Base-by-base conservation (phyloP, 176 grass and related monocot genomes). In the Bolboschoenus planiculmis region DNA sequence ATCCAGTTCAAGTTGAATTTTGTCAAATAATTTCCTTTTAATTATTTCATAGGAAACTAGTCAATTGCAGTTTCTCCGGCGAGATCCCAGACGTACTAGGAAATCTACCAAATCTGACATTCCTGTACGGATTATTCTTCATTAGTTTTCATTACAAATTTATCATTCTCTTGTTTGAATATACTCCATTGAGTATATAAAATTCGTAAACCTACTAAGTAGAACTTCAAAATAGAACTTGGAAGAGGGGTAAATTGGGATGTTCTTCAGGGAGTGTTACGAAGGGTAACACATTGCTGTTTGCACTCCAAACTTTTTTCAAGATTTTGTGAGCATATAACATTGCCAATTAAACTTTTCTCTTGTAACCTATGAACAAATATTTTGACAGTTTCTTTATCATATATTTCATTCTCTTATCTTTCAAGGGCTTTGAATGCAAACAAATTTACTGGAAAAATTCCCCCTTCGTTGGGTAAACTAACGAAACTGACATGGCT, bases 21-120 rank as follows among this genome's bases (percentile, higher is more conserved):
- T 87, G 29, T 5, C 33, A 83, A 90, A 39, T 84, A 71, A 31
- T 86, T 11, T 67, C 57, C 42, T 29, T 75, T 59, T 29, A 20
- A 77, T 26, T 18, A 74, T 83, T 72, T 14, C 81, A 67, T 20
- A 94, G 92, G 76, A 89, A 11, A 56, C 44, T 97, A 60, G 39
- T 91, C 42, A 42, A 75, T 46, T 97, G 92, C 78, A 86, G 85
- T 68, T 92, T 97, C 80, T 90, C 3, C 0, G 94, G 94, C 50
- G 33, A 10, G 65, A 61, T 97, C 83, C 94, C 94, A 1, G 75
- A 66, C 10, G 94, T 90, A 85, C 62, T 97, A 83, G 94, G 92
- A 34, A 88, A 89, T 80, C 81, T 97, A 40, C 8, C 44, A 78
- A 72, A 85, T 56, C 81, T 94, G 3, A 71, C 13, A 56, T 92